Conservation (phyloP, 164 flowering plant species). For the Aristolochia fimbriata region DNA sequence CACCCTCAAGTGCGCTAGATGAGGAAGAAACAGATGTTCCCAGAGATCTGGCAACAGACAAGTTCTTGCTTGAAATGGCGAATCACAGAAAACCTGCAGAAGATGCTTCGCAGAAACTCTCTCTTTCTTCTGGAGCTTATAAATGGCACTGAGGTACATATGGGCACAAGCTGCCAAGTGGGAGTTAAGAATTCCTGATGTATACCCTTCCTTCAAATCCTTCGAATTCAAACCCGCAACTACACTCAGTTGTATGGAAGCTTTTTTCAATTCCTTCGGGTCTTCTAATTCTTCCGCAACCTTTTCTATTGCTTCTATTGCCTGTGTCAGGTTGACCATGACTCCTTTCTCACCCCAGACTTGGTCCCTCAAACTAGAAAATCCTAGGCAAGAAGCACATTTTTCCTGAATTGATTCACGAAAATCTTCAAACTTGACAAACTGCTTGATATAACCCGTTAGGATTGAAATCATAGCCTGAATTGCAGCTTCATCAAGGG, state of each 20-base stretch:
- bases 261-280: conserved; percentile 45
- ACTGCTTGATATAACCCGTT: conserved; percentile 32
- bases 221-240: conserved; percentile 50
- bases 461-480: conserved; percentile 60
- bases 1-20: conserved; percentile 44
- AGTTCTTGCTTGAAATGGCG: conserved; percentile 53
- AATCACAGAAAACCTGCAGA: conserved; percentile 62
- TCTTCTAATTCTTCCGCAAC: conserved; percentile 31
- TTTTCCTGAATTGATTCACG: conserved; percentile 26
- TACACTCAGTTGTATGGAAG: conserved; percentile 47
- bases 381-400: conserved; percentile 37
- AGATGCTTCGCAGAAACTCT: conserved; percentile 52
- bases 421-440: conserved; percentile 38
- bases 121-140: conserved; percentile 56
- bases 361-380: conserved; percentile 22
- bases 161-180: conserved; percentile 73
- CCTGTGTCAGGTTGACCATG: conserved; percentile 42
- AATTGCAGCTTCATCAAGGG: conserved; percentile 63
- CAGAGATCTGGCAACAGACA: conserved; percentile 52
- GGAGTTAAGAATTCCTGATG: conserved; percentile 48
- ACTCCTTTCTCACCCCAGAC: conserved; percentile 25
- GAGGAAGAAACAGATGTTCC: conserved; percentile 54
- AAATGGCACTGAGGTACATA: conserved; percentile 58
- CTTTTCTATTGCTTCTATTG: conserved; percentile 43
- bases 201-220: conserved; percentile 45